Conservation (phyloP, 1,139 yeast genomes). For the Tardiomyces depauwii region DNA sequence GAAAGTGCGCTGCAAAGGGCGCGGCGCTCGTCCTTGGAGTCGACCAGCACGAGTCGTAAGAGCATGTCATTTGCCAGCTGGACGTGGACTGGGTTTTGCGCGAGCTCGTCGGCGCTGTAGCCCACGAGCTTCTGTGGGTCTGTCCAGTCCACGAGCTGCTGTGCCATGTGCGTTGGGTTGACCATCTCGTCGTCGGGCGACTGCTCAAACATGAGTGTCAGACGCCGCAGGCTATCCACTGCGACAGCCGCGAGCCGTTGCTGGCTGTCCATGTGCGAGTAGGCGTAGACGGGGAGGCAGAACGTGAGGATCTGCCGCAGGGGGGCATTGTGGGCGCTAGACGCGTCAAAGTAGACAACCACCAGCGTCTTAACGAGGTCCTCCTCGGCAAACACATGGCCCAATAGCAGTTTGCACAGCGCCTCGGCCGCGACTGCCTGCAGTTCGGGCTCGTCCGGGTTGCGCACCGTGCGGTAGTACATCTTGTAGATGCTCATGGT, state of each 20-base stretch:
- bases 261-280: slow-evolving; percentile 68
- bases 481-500: slow-evolving; percentile 50
- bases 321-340: slow-evolving; percentile 49
- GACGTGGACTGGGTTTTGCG: slow-evolving; percentile 33
- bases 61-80: slow-evolving; percentile 49
- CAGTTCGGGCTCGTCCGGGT: slow-evolving; percentile 47
- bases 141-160: slow-evolving; percentile 77
- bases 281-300: slow-evolving; percentile 84
- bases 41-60: slow-evolving; percentile 31
- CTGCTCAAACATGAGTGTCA: slow-evolving; percentile 55
- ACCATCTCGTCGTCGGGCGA: slow-evolving; percentile 31
- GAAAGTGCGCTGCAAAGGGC: slow-evolving; percentile 43
- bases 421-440: slow-evolving; percentile 86
- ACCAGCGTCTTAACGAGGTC: slow-evolving; percentile 58
- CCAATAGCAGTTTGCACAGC: slow-evolving; percentile 67
- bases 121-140: slow-evolving; percentile 62
- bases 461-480: slow-evolving; percentile 36
- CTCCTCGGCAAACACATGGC: slow-evolving; percentile 61
- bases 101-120: slow-evolving; percentile 31
- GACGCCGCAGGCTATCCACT: slow-evolving; percentile 20
- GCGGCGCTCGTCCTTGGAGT: slow-evolving; percentile 42
- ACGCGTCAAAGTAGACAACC: slow-evolving; percentile 64
- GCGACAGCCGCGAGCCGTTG: slow-evolving; percentile 32
- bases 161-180: slow-evolving; percentile 51
- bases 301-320: slow-evolving; percentile 75